Conservation (phyloP, 176 grass and related monocot genomes). For the maize (Zea mays) region Zm-B73-REFERENCE-NAM-5.0 NC_050096.1:206786001-206786500, state of each 20-base stretch:
- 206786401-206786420: background rate
- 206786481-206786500: too few species aligned
- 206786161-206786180: slow-evolving; percentile 61
- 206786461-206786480: too few species aligned
- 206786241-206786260: slow-evolving; percentile 81
- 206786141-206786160: slow-evolving; percentile 16
- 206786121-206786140: slow-evolving; percentile 13
- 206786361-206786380: background rate
- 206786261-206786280: slow-evolving; percentile 77
- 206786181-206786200: slow-evolving; percentile 88
- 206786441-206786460: background rate
- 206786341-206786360: slow-evolving; percentile 39
- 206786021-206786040: slow-evolving; percentile 52
- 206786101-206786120: slow-evolving; percentile 45
- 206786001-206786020: slow-evolving; percentile 34
- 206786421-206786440: background rate
- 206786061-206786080: slow-evolving; percentile 71
- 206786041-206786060: slow-evolving; percentile 60
- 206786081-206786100: slow-evolving; percentile 59
- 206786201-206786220: slow-evolving; percentile 75
- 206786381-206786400: background rate
- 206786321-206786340: slow-evolving; percentile 56
- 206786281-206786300: slow-evolving; percentile 77
- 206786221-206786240: slow-evolving; percentile 76
- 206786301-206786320: slow-evolving; percentile 53